Evolutionary conservation across 345 rosid genomes (phyloP).

Genomic region (Gossypium raimondii): DNA sequence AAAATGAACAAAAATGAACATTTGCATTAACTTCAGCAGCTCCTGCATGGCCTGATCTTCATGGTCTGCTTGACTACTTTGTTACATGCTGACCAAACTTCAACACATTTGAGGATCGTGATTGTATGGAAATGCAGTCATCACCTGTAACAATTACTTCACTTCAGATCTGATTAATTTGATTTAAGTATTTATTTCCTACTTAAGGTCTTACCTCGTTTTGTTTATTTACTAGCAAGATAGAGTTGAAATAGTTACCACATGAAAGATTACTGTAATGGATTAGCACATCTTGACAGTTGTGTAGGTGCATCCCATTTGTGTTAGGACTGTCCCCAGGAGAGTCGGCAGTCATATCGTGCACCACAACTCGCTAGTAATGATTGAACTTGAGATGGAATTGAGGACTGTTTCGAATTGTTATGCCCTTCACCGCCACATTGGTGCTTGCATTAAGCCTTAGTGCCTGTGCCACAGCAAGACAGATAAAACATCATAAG

Average conservation of each 20-base stretch:
- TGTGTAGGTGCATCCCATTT: slow-evolving; percentile 92
- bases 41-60: too few species aligned
- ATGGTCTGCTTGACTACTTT: too few species aligned
- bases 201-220: slow-evolving; percentile 8
- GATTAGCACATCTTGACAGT: slow-evolving; percentile 76
- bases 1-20: too few species aligned
- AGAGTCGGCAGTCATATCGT: slow-evolving; percentile 59
- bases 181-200: background rate
- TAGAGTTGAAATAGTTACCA: slow-evolving; percentile 44
- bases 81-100: too few species aligned
- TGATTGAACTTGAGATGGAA: slow-evolving; percentile 97
- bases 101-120: slow-evolving; percentile 65
- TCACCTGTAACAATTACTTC: slow-evolving; percentile 60
- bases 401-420: slow-evolving; percentile 89
- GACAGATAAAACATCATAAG: slow-evolving; percentile 8
- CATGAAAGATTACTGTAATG: slow-evolving; percentile 66
- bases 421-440: slow-evolving; percentile 80
- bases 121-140: slow-evolving; percentile 87
- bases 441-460: slow-evolving; percentile 86
- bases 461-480: slow-evolving; percentile 55
- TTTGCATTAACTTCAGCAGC: too few species aligned
- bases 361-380: slow-evolving; percentile 77
- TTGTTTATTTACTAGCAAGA: slow-evolving; percentile 7
- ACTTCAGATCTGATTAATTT: background rate
- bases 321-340: slow-evolving; percentile 97